Base-by-base conservation (phyloP, 2,329 filamentous ascomycete genomes). In the Colletotrichum orchidophilum region DNA sequence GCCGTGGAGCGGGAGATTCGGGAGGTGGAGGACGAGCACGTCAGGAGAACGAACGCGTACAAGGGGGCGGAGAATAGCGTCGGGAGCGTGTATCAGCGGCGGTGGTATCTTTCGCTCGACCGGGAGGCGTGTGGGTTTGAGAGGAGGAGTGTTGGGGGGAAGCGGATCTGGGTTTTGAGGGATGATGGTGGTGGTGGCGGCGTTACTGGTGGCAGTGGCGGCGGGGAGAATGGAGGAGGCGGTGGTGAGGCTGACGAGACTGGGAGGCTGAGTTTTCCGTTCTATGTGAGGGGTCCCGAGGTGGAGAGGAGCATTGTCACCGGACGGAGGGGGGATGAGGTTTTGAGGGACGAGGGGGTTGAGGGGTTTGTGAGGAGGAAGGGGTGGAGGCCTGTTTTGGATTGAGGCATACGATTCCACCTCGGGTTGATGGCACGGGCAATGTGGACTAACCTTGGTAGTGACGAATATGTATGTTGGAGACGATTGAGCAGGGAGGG, bases 241-340 rank as follows among this genome's bases (percentile, higher is more conserved):
- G 11, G 11, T 33, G 7, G 60, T 33, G 39, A 49, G 3, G 15
- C 12, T 7, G 73, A 70, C 3, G 59, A 71, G 6, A 39, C 18
- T 15, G 70, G 54, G 11, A 79, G 81, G 7, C 70, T 84, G 5
- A 82, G 81, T 0, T 92, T 88, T 75, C 83, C 89, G 0, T 93
- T 94, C 73, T 85, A 88, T 70, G 89, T 93, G 1, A 81, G 83
- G 8, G 92, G 91, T 0, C 83, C 86, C 5, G 88, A 91, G 1
- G 75, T 83, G 46, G 92, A 94, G 80, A 83, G 86, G n/a, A 94
- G 91, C 76, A 82, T 93, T 2, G 84, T 94, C 3, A 94, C 91
- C 2, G 90, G 90, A 1, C 83, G 91, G 63, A 81, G 83, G 11
- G 90, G 87, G 1, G 79, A 77, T 5, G 90, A 93, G 27, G 85